Conservation (phyloP, 1,284 basidiomycete species). For the Ceratorhiza oryzae-sativae region DNA sequence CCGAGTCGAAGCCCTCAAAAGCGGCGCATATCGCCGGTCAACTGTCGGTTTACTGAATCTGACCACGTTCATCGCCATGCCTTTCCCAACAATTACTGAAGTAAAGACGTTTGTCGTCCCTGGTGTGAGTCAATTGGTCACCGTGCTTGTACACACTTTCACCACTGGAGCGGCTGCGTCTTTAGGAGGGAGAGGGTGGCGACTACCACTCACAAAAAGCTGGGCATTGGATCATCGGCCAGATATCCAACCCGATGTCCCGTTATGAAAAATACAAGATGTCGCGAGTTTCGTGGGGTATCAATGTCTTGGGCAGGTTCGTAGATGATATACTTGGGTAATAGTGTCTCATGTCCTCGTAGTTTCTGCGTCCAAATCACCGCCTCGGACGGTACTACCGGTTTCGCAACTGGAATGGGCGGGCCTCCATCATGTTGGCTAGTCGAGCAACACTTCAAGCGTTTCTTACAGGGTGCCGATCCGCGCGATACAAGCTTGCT, state of each 20-base stretch:
- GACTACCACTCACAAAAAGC: constrained; percentile 57
- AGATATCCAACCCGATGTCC: constrained; percentile 57
- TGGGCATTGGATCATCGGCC: constrained; percentile 49
- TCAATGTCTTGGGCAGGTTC: constrained; percentile 53
- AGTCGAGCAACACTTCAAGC: constrained; percentile 60
- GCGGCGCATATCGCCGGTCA: background rate
- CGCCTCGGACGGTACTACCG: constrained; percentile 57
- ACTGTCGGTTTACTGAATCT: background rate
- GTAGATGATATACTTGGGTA: too few species aligned
- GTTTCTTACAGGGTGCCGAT: constrained; percentile 60
- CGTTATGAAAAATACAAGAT: constrained; percentile 56
- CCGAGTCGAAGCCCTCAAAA: constrained; percentile 33
- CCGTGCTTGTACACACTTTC: too few species aligned
- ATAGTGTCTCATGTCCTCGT: background rate
- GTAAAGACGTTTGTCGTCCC: constrained; percentile 47
- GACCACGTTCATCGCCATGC: constrained; percentile 11
- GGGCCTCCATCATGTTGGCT: constrained; percentile 63
- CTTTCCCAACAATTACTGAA: constrained; percentile 46
- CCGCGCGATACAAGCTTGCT: constrained; percentile 58
- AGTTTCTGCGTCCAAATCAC: constrained; percentile 59
- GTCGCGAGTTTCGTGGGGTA: constrained; percentile 57
- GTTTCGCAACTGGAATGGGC: constrained; percentile 60
- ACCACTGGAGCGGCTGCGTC: background rate
- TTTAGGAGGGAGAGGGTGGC: constrained; percentile 52
- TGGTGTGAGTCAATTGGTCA: constrained; percentile 23